phyloP scores from a whole-genome alignment of 2,329 filamentous ascomycete species.

The Pestalotiopsis sp. region DNA sequence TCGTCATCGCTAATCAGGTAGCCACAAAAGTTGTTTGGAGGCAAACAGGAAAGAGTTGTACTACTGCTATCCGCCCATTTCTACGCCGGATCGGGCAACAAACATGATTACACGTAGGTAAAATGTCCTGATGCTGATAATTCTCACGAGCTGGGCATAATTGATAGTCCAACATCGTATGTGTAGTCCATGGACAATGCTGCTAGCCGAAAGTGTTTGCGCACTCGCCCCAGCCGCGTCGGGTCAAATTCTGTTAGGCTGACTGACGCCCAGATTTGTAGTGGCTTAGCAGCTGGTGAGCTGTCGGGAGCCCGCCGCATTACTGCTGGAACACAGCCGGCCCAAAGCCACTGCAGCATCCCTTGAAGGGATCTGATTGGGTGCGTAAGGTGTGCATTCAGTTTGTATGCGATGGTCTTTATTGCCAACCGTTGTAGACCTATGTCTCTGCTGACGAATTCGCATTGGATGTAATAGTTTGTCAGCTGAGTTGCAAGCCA shows the following conservation, averaged over 20 bases:
- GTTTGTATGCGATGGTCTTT: background rate
- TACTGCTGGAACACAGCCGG: background rate
- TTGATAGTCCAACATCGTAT: background rate
- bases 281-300: conserved; percentile 1
- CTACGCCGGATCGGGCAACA: no score
- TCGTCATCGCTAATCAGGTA: background rate
- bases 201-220: background rate
- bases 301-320: conserved; percentile 8
- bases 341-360: background rate
- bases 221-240: no score
- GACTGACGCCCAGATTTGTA: background rate
- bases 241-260: background rate
- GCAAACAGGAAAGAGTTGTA: background rate
- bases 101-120: background rate
- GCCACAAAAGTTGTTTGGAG: background rate
- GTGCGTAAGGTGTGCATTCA: background rate
- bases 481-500: background rate
- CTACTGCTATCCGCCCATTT: background rate
- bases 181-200: background rate
- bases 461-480: background rate
- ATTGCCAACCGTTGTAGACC: background rate
- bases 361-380: background rate
- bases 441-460: background rate
- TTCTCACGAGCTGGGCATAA: background rate
- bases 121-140: background rate